Base-by-base conservation (phyloP, 2,329 filamentous ascomycete genomes). In the Penicillium sp. region DNA sequence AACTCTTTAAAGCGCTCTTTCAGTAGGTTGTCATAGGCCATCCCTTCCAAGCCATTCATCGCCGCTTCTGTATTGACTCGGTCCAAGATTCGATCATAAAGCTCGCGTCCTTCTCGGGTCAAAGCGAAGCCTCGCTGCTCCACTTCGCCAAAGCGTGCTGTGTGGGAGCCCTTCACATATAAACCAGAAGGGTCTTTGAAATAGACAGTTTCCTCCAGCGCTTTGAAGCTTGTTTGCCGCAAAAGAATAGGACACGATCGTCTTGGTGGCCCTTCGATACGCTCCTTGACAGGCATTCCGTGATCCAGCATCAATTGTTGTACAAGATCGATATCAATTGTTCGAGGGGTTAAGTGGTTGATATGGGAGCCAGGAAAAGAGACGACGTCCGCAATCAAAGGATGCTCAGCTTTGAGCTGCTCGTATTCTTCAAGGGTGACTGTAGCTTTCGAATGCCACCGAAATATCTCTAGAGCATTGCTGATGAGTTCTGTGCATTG, bases 141-240 rank as follows among this genome's bases (percentile, higher is more conserved):
- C 8, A 83, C 76, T 61, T 83, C 81, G 0, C 80, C 81, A 33
- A 82, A 83, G 0, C 80, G 71, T 0, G 80, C 80, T 5, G 71
- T 78, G 49, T 83, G 80, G 0, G 69, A 74, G 1, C 77, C 77
- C 6, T 72, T 63, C 0, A 70, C 51, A 7, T 52, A 61, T 0
- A 25, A 17, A 17, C 61, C 52, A 5, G 61, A 44, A 0, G 60
- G 40, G 12, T 65, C 63, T 0, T 55, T 60, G 56, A 82, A 82
- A 1, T 68, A 66, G 4, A 82, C 75, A 0, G 66, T 67, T 60
- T 83, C 81, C 49, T 82, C 75, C 0, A 82, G 62, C 0, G 81
- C 81, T 1, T 78, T 67, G 55, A 84, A 83, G 54, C 81, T 84
- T 0, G 81, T 83, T 56, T 83, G 81, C 0, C 80, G 73, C 8